Conservation (phyloP, 2,329 filamentous ascomycete genomes). For the Chaetoscypha palmicola region DNA sequence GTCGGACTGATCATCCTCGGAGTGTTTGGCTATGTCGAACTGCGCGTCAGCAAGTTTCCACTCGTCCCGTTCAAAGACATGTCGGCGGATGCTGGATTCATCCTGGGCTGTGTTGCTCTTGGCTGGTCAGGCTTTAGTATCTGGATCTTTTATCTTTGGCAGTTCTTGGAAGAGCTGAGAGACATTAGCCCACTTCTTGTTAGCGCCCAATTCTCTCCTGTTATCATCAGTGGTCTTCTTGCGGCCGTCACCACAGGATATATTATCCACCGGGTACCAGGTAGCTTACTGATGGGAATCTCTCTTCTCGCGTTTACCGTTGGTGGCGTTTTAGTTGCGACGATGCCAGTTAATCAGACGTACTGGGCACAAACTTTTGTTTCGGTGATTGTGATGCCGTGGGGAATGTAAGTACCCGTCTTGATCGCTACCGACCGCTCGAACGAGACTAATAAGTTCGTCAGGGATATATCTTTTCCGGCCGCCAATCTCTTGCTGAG, state of each 20-base stretch:
- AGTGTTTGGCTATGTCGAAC: conserved; percentile 48
- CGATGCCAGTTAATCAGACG: conserved; percentile 44
- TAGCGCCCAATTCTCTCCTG: conserved; percentile 27
- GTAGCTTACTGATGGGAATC: conserved; percentile 33
- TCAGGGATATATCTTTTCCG: conserved; percentile 54
- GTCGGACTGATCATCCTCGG: conserved; percentile 47
- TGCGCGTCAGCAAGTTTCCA: conserved; percentile 39
- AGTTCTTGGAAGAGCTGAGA: conserved; percentile 24
- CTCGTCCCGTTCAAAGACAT: conserved; percentile 50
- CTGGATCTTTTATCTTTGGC: conserved; percentile 26
- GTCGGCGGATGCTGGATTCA: conserved; percentile 44
- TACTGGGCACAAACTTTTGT: conserved; percentile 61
- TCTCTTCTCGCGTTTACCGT: conserved; percentile 34
- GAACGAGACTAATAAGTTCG: conserved; percentile 1
- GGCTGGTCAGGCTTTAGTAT: conserved; percentile 28
- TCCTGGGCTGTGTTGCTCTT: conserved; percentile 22
- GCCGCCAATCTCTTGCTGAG: conserved; percentile 54
- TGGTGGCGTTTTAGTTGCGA: conserved; percentile 36
- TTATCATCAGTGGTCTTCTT: conserved; percentile 27
- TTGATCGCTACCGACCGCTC: background rate
- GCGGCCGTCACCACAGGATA: conserved; percentile 32
- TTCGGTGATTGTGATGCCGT: conserved; percentile 49
- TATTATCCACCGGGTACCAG: conserved; percentile 28
- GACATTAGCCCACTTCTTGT: conserved; percentile 27
- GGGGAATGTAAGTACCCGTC: conserved; percentile 41